phyloP scores from a whole-genome alignment of 2,329 filamentous ascomycete species.

The Fusarium buharicum region DNA sequence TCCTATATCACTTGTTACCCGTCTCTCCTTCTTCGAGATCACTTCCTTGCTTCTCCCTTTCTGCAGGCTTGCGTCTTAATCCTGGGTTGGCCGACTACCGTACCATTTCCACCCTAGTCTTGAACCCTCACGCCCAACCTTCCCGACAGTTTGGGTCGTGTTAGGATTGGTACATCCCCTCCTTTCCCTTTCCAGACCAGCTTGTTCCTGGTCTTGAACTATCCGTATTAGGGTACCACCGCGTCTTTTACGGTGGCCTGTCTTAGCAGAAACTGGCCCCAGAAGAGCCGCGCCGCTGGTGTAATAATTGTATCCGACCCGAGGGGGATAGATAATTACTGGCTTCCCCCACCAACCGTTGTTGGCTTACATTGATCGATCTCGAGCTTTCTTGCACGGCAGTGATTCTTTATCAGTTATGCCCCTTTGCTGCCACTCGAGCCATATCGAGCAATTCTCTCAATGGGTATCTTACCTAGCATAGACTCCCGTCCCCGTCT shows the following conservation, averaged over 20 bases:
- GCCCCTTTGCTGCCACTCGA: conserved; percentile 42
- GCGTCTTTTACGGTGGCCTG: conserved; percentile 44
- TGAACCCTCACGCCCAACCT: conserved; percentile 37
- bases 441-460: conserved; percentile 49
- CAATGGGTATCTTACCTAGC: conserved; percentile 67
- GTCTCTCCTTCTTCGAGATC: conserved; percentile 12
- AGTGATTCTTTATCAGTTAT: conserved; percentile 37
- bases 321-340: conserved; percentile 44
- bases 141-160: conserved; percentile 47
- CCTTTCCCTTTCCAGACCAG: conserved; percentile 40
- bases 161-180: conserved; percentile 46
- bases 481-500: conserved; percentile 62
- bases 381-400: conserved; percentile 26
- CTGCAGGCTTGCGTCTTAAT: conserved; percentile 25
- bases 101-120: conserved; percentile 31
- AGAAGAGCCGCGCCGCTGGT: conserved; percentile 44
- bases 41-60: conserved; percentile 23
- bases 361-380: conserved; percentile 31
- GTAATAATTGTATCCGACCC: conserved; percentile 43
- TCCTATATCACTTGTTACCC: conserved; percentile 29
- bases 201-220: conserved; percentile 44
- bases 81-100: conserved; percentile 35
- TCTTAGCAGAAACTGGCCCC: conserved; percentile 39
- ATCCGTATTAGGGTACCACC: conserved; percentile 44
- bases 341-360: conserved; percentile 34